phyloP scores from a whole-genome alignment of 257 asterid genomes.

The Eucommia ulmoides region DNA sequence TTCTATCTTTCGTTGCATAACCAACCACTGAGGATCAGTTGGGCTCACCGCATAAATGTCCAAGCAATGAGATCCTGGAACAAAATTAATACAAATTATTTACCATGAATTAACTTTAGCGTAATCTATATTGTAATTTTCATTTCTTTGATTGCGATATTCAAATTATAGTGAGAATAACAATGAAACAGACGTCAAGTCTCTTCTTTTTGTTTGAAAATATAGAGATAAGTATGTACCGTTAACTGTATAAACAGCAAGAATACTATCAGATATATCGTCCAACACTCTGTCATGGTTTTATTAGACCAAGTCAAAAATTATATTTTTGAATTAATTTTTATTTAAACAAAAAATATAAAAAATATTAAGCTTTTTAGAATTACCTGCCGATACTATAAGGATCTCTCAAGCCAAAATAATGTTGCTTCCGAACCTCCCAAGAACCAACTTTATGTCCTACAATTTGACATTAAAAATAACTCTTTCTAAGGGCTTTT shows the following conservation, averaged over 20 bases:
- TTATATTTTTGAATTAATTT: neutral
- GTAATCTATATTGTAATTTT: too few relatives aligned
- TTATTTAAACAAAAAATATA: neutral
- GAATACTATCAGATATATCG: conserved; percentile 8
- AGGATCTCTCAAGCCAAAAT: conserved; percentile 2
- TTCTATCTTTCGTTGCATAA: conserved; percentile 7
- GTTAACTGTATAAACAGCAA: conserved; percentile 7
- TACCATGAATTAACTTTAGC: neutral
- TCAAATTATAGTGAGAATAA: too few relatives aligned
- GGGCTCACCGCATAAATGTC: neutral
- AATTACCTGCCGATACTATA: neutral
- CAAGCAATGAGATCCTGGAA: conserved; percentile 15
- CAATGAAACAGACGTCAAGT: too few relatives aligned
- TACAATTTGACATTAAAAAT: neutral
- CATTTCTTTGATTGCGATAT: neutral
- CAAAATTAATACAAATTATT: too few relatives aligned
- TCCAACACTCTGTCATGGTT: conserved; percentile 7
- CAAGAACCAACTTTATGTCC: neutral
- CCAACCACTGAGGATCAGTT: conserved; percentile 12
- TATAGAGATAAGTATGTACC: conserved; percentile 5
- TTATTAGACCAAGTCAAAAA: too few relatives aligned
- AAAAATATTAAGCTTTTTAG: neutral
- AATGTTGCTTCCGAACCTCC: neutral
- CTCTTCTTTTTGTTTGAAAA: neutral
- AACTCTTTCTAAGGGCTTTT: neutral